phyloP scores from a whole-genome alignment of 176 grass and related monocot genomes.

The Carex cristatella region DNA sequence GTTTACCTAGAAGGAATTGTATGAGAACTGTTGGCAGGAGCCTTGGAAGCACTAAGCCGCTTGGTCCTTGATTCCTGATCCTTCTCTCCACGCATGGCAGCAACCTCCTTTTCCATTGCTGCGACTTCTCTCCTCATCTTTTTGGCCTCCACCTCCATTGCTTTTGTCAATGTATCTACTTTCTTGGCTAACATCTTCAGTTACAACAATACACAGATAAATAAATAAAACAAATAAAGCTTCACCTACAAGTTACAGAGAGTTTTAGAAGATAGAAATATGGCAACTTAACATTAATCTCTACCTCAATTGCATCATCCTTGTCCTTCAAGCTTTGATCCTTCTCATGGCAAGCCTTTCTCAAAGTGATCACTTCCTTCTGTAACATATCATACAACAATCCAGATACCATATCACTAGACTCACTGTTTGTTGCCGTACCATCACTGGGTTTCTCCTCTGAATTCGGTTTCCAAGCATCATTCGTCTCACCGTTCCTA shows the following conservation, averaged over 20 bases:
- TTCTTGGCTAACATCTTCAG: constrained; percentile 82
- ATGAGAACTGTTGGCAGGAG: constrained; percentile 55
- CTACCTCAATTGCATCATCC: constrained; percentile 92
- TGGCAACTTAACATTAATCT: not conserved
- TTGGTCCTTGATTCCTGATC: constrained; percentile 82
- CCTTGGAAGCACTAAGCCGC: constrained; percentile 58
- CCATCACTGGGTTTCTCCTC: constrained; percentile 41
- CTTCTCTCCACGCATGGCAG: constrained; percentile 83
- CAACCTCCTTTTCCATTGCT: constrained; percentile 96
- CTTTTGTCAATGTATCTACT: constrained; percentile 95
- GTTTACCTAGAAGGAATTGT: constrained; percentile 63
- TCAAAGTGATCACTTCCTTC: constrained; percentile 86
- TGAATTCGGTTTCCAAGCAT: constrained; percentile 56
- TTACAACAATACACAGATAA: constrained; percentile 1
- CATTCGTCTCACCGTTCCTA: constrained; percentile 44
- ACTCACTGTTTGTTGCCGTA: constrained; percentile 36
- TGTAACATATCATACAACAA: constrained; percentile 96
- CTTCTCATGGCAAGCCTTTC: constrained; percentile 85
- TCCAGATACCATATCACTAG: constrained; percentile 66
- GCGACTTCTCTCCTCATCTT: constrained; percentile 97
- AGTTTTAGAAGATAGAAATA: not conserved
- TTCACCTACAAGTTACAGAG: constrained; percentile 1
- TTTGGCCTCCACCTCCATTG: constrained; percentile 99
- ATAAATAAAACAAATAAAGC: constrained; percentile 8
- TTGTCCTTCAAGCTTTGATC: constrained; percentile 95